Base-by-base conservation (phyloP, 768 basidiomycete species). In the Leccinum fibrillosum region DNA sequence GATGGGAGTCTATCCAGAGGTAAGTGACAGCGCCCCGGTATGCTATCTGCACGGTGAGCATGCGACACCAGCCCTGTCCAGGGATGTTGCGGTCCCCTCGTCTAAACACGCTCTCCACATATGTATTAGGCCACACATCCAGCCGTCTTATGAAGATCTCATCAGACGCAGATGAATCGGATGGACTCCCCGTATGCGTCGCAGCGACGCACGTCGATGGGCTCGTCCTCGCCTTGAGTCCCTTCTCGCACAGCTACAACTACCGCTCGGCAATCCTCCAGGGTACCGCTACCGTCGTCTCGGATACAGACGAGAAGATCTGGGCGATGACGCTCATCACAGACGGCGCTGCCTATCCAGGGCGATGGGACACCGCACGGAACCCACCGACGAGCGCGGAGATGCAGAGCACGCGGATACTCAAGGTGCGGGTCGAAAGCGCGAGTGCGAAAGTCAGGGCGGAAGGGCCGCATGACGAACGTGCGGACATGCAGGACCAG, bases 81-180 rank as follows among this genome's bases (percentile, higher is more conserved):
- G 15, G 35, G 35, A 37, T 17, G 35, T 37, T 37, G 17, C 8
- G 5, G 37, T 37, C 15, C 12, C 34, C 34, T 35, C 13, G 13
- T 32, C 13, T 9, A 4, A 37, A 35, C 15, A 7, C 37, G 37
- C 37, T 37, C 17, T 37, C 17, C 37, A 37, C 15, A 8, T 32
- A 23, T 25, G 34, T 44, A 7, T 28, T 5, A 69, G 67, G 67
- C 6, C 56, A 68, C 47, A 30, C 53, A 3, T 69, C 67, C 12
- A 68, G 68, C 25, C 64, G 67, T 26, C 68, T 68, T 21, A 69
- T 69, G 67, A 68, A 69, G 56, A 54, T 69, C 44, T 51, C 66
- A 0, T 49, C 21, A 10, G 39, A 44, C 23, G 19, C 23, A 26
- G 25, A 2, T 1, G 62, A 54, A 37, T 45, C 49, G 2, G 53